Base-by-base conservation (phyloP, 495 filamentous ascomycete genomes). In the Diplogelasinospora grovesii region DNA sequence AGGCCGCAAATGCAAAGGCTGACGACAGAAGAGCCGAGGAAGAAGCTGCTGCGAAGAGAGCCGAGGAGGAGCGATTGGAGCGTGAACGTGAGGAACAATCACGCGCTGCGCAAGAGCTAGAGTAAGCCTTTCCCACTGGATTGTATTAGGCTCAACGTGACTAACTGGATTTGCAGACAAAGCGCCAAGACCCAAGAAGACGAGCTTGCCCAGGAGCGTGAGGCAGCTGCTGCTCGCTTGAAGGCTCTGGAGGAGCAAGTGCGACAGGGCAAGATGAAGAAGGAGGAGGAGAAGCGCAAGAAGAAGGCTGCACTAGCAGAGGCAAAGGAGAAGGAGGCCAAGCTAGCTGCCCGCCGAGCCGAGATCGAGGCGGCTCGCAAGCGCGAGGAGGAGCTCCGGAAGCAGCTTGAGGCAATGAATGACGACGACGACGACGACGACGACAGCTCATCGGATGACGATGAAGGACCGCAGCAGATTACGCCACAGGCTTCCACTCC, bases 231-330 rank as follows among this genome's bases (percentile, higher is more conserved):
- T 52, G 86, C 84, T 29, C 83, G 87, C 30, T 75, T 95, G 15
- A 82, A 78, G 50, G 90, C 88, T 18, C 73, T 99, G 20, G 88
- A 99, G 55, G 86, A 97, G 56, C 88, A 93, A 58, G 88, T 97
- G 31, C 82, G 82, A 47, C 85, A 88, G 60, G 89, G 90, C 39
- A 96, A 96, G 65, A 65, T 97, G n/a, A 93, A 89, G 73, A 95
- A 92, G 59, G 82, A 89, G 51, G 93, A 97, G 60, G 93, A 95
- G 66, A 95, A 90, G 66, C 81, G 79, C 14, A 80, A 79, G 50
- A 90, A 85, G 67, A 88, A 95, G 60, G 90, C 89, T 33, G 86
- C 89, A 7, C 68, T 86, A 46, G 80, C 82, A 35, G 84, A 86
- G 53, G 83, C 89, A 16, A 89, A 86, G 52, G 86, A 95, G 53